Base-by-base conservation (phyloP, 495 filamentous ascomycete species). In the Aspergillus heteromorphus region DNA sequence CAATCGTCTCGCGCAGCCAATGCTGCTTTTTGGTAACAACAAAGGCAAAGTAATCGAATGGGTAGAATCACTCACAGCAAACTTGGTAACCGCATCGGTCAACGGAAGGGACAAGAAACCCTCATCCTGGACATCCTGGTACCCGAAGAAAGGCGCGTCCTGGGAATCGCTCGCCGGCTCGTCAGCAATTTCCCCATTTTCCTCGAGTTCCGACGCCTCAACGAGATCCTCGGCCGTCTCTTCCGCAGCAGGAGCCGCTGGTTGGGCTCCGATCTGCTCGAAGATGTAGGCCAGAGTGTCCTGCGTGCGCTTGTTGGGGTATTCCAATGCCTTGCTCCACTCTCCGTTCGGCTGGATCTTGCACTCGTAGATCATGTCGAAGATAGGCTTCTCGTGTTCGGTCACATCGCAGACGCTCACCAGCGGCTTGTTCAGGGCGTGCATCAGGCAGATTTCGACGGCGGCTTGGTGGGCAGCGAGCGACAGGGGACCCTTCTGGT, bases 41-140 rank as follows among this genome's bases (percentile, higher is more conserved):
- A 20, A 27, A 40, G 9, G 20, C 17, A 11, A 25, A 36, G 6
- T 18, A 30, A 5, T 43, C 36, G 38, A 21, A 17, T 18, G 29
- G 25, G 11, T 16, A 38, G 17, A 21, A 50, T 47, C 10, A 82
- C 87, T 68, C 76, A 92, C 87, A 55, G 83, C 83, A 71, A 92
- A 92, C 64, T 88, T 90, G 58, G 88, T 62, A 8, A 68, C 65
- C 3, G 76, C 75, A 53, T 90, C 79, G 13, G 66, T 65, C 38
- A 95, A 57, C 7, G 81, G 68, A 5, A 85, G 69, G 16, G 54
- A 42, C 25, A 65, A 54, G 57, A 60, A 65, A 18, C 64, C 58
- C 36, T 62, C 58, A 34, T 66, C 54, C 17, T 30, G 18, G 41
- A 55, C 36, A 58, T 63, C 48, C 43, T 51, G 57, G 49, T 56